Evolutionary conservation across 176 grass and related monocot genomes (phyloP).

Genomic region (Eleusine coracana): DNA sequence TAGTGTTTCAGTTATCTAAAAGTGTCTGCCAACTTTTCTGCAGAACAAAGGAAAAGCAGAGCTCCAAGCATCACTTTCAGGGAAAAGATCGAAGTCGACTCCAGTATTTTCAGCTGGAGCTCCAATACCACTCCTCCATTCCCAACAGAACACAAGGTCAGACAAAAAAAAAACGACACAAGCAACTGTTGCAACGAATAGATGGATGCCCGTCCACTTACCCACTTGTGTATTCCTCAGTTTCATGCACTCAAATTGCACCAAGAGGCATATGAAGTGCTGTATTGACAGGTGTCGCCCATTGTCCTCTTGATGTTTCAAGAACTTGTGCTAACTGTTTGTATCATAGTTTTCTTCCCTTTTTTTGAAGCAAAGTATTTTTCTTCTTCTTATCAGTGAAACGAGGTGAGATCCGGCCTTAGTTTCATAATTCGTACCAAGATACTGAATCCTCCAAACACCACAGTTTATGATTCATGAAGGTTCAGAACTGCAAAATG

Average conservation of each 20-base stretch:
- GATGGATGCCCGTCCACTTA: slow-evolving; percentile 33
- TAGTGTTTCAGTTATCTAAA: slow-evolving; percentile 32
- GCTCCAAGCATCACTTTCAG: slow-evolving; percentile 50
- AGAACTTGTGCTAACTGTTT: background rate
- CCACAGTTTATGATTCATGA: background rate
- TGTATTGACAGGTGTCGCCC: background rate
- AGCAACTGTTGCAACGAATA: slow-evolving; percentile 38
- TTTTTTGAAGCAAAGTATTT: no score
- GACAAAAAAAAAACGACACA: slow-evolving; percentile 37
- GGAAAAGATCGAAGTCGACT: slow-evolving; percentile 39
- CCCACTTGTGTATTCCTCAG: slow-evolving; percentile 26
- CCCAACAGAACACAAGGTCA: slow-evolving; percentile 33
- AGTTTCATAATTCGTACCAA: no score
- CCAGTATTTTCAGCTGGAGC: slow-evolving; percentile 46
- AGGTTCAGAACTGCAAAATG: background rate
- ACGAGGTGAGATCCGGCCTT: no score
- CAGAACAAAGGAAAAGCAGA: slow-evolving; percentile 20
- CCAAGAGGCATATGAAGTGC: background rate
- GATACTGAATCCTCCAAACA: no score
- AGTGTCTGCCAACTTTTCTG: slow-evolving; percentile 31
- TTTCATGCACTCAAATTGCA: slow-evolving; percentile 27
- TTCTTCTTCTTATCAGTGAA: no score
- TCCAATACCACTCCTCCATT: slow-evolving; percentile 32
- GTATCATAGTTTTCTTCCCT: no score
- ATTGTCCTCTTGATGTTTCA: background rate